Base-by-base conservation (phyloP, 129 eudicot species). In the Ambrosia trifida region DNA sequence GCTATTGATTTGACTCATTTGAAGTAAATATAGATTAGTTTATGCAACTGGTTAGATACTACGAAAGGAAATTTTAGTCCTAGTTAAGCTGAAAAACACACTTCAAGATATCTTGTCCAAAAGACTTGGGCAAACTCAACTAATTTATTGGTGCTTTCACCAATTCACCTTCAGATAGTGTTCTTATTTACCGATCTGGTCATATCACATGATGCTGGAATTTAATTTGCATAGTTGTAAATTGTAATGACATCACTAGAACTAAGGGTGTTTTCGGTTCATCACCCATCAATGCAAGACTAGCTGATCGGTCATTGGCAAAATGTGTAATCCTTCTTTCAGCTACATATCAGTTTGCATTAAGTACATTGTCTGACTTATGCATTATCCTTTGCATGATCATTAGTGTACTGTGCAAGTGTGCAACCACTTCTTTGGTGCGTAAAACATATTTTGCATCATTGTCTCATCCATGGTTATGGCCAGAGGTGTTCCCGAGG, bases 181-280 rank as follows among this genome's bases (percentile, higher is more conserved):
- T 19, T 19, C 14, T 19, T 54, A 28, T 58, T 12, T 11, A 30
- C 32, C n/a, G 16, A 58, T 58, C 31, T 31, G 38, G 38, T 28
- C 24, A 58, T 58, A 58, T 54, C 61, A 54, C 61, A 54, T 54
- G 61, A 13, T 30, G 16, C 40, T 28, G 64, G 64, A 30, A 19
- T 30, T 28, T 58, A 31, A 1, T 58, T 12, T 28, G 17, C 41
- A 58, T 58, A 28, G 32, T 5, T 58, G 38, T 58, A 53, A 53
- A 58, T 5, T 58, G 38, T 58, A 53, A 53, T 19, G 32, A 0
- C 60, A 31, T 30, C 41, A 30, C 9, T 59, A 58, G 40, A 28
- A 13, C 40, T 12, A 28, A 58, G 64, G 35, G 8, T 58, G 64
- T 58, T 58, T 30, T 60, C 16, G 0, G 64, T 57, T 24, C 64